phyloP scores from a whole-genome alignment of 1,139 yeast species.

The Wickerhamomyces sp. region DNA sequence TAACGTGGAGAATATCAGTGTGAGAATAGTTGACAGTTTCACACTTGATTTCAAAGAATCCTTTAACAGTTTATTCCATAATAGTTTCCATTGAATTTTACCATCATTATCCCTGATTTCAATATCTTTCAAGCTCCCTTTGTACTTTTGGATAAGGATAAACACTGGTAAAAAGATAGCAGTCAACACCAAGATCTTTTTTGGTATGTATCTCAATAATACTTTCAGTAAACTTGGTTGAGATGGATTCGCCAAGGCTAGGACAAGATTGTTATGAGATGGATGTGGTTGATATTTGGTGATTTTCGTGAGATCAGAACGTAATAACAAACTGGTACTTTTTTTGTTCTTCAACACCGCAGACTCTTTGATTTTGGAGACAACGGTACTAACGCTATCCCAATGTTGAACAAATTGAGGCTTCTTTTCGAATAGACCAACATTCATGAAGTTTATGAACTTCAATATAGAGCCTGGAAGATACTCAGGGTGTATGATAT shows the following conservation, averaged over 20 bases:
- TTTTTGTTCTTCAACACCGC: not conserved
- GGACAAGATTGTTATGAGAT: constrained; percentile 10
- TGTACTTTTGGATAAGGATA: not conserved
- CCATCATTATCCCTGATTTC: not conserved
- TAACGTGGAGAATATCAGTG: constrained; percentile 2
- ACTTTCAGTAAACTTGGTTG: constrained; percentile 6
- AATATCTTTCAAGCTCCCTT: not conserved
- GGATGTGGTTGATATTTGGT: constrained; percentile 3
- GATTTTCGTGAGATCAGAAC: not conserved
- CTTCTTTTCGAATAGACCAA: constrained; percentile 12
- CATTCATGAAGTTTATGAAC: constrained; percentile 5
- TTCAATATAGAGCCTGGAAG: constrained; percentile 8
- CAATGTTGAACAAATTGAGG: constrained; percentile 13
- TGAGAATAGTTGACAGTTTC: constrained; percentile 3
- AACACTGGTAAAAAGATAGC: constrained; percentile 4
- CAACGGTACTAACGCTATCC: constrained; percentile 9
- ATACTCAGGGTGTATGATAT: constrained; percentile 7
- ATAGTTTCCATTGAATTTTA: not conserved
- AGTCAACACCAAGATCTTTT: constrained; percentile 6
- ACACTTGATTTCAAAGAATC: constrained; percentile 1
- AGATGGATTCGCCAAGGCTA: constrained; percentile 13
- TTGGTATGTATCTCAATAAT: constrained; percentile 7
- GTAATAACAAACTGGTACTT: not conserved
- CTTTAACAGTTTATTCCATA: not conserved
- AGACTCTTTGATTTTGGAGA: constrained; percentile 4